These are phyloP conservation scores for Suhomyces tanzawaensis DNA, from an alignment of 805 yeast species.

Conservation along the genomic window DNA sequence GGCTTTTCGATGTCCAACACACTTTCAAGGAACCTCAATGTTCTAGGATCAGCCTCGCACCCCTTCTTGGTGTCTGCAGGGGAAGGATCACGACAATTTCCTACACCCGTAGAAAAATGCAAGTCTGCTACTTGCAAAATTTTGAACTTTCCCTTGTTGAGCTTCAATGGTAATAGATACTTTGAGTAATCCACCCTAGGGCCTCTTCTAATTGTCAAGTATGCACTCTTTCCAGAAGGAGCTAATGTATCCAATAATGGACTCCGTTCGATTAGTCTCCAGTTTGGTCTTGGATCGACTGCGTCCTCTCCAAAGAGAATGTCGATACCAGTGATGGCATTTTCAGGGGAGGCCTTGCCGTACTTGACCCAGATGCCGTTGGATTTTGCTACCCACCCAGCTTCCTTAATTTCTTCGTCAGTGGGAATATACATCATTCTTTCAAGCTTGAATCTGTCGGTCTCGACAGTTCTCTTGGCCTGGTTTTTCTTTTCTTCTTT, in stretches of 20 bases:
- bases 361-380: conserved; percentile 61
- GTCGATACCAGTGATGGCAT: conserved; percentile 57
- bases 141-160: conserved; percentile 56
- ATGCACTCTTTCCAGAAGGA: conserved; percentile 23
- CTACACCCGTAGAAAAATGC: conserved; percentile 84
- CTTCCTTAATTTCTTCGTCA: conserved; percentile 29
- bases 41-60: conserved; percentile 79
- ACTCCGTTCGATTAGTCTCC: conserved; percentile 43
- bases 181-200: conserved; percentile 28
- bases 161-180: conserved; percentile 31
- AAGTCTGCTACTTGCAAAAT: conserved; percentile 88
- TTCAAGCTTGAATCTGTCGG: conserved; percentile 19
- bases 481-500: conserved; percentile 1
- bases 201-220: conserved; percentile 36
- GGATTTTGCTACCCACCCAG: conserved; percentile 47
- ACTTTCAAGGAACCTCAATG: conserved; percentile 55
- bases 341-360: conserved; percentile 36
- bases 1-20: conserved; percentile 78
- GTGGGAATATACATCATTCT: conserved; percentile 30
- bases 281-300: conserved; percentile 72
- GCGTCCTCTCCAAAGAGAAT: conserved; percentile 71
- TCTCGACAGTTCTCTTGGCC: conserved; percentile 13
- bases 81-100: conserved; percentile 71
- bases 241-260: conserved; percentile 22
- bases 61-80: conserved; percentile 47